Evolutionary conservation across 148 eudicot genomes (phyloP).

Genomic region (Rheum nobile): DNA sequence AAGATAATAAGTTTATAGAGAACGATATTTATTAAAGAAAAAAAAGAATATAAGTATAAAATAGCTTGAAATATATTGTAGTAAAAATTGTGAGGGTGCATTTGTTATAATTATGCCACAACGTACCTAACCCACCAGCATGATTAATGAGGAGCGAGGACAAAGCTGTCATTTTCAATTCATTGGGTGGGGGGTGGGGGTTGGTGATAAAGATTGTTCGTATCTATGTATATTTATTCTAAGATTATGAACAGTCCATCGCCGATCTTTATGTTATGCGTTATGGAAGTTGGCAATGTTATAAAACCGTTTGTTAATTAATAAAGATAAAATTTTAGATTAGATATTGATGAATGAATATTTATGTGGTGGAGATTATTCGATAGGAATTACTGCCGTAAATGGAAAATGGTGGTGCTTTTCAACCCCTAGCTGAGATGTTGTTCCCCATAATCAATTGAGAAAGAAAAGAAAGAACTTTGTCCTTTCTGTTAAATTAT

Average conservation of each 20-base stretch:
- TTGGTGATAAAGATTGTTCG: not conserved
- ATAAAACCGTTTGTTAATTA: too few relatives aligned
- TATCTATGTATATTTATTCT: not conserved
- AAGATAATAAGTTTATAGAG: too few relatives aligned
- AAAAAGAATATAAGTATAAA: too few relatives aligned
- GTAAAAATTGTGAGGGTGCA: too few relatives aligned
- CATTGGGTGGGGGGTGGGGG: not conserved
- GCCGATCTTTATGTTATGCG: not conserved
- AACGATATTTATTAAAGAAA: too few relatives aligned
- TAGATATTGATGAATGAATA: not conserved
- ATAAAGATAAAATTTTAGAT: too few relatives aligned
- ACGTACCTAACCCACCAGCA: not conserved
- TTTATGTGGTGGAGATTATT: not conserved
- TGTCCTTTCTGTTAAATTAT: not conserved
- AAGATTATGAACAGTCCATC: not conserved
- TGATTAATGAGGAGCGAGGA: not conserved
- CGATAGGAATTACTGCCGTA: not conserved
- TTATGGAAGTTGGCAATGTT: too few relatives aligned
- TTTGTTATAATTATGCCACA: too few relatives aligned
- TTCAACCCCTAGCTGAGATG: not conserved
- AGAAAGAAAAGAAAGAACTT: not conserved
- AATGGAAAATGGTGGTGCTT: not conserved
- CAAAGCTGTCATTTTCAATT: not conserved
- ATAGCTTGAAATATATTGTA: too few relatives aligned
- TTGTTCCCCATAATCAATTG: not conserved